Evolutionary conservation across 2,329 filamentous ascomycete species (phyloP).

Genomic region (Blastomyces silverae): DNA sequence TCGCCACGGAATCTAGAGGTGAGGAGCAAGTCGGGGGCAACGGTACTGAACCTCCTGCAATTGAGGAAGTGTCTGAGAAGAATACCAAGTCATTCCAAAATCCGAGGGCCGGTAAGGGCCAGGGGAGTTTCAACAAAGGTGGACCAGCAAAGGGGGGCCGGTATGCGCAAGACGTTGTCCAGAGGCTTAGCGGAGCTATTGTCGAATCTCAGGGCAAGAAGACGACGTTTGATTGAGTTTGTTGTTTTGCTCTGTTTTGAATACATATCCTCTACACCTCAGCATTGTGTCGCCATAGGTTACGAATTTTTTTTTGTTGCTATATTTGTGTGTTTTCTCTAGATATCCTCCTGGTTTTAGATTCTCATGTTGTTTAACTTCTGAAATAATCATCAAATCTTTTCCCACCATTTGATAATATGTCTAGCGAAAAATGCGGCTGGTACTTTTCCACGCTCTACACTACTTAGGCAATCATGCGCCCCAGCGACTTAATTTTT

Average conservation of each 20-base stretch:
- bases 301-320: not conserved
- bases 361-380: not conserved
- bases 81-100: conserved; percentile 22
- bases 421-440: not conserved
- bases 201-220: conserved; percentile 74
- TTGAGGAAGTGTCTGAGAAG: conserved; percentile 16
- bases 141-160: conserved; percentile 28
- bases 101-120: conserved; percentile 23
- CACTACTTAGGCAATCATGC: not conserved
- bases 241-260: not conserved
- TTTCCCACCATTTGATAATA: not conserved
- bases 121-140: conserved; percentile 25
- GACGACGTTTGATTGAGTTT: conserved; percentile 62
- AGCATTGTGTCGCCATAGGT: not conserved
- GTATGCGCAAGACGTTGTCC: conserved; percentile 47
- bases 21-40: conserved; percentile 19
- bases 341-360: not conserved
- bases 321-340: not conserved
- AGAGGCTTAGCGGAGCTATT: conserved; percentile 68
- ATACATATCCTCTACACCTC: not conserved
- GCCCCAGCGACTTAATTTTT: not conserved
- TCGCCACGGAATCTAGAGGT: conserved; percentile 27
- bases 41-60: conserved; percentile 16
- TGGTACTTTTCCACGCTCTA: not conserved
- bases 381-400: not conserved